Evolutionary conservation across 305 asterid species (phyloP).

Genomic region (Solanum hybrid): DNA sequence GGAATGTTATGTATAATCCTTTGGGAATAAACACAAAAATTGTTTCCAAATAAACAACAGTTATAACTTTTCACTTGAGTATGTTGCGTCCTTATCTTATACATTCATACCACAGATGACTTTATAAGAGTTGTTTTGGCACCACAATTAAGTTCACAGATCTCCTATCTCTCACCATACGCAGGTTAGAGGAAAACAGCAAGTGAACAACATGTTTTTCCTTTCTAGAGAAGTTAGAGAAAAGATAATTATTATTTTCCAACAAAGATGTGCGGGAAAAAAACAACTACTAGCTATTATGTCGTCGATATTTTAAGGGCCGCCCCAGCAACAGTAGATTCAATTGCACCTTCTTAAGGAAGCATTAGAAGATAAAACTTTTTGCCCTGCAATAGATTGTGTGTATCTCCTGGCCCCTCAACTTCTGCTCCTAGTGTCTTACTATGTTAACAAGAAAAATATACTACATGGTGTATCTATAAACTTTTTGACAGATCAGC

Average conservation of each 20-base stretch:
- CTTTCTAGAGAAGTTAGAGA: neutral
- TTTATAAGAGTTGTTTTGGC: neutral
- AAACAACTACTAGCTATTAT: neutral
- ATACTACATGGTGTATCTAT: neutral
- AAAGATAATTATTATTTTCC: neutral
- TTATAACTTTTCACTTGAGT: neutral
- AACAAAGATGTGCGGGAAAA: neutral
- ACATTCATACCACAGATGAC: neutral
- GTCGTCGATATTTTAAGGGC: neutral
- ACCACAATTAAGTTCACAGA: neutral
- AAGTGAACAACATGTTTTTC: neutral
- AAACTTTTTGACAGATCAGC: neutral
- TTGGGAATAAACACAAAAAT: neutral
- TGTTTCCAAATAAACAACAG: neutral
- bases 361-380: neutral
- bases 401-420: neutral
- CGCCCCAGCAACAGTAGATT: neutral
- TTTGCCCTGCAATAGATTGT: neutral
- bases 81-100: neutral
- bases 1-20: neutral
- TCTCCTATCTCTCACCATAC: neutral
- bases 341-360: neutral
- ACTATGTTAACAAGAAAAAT: neutral
- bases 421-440: neutral
- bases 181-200: neutral